Evolutionary conservation across 148 eudicot species (phyloP).

Genomic region (Silene latifolia): DNA sequence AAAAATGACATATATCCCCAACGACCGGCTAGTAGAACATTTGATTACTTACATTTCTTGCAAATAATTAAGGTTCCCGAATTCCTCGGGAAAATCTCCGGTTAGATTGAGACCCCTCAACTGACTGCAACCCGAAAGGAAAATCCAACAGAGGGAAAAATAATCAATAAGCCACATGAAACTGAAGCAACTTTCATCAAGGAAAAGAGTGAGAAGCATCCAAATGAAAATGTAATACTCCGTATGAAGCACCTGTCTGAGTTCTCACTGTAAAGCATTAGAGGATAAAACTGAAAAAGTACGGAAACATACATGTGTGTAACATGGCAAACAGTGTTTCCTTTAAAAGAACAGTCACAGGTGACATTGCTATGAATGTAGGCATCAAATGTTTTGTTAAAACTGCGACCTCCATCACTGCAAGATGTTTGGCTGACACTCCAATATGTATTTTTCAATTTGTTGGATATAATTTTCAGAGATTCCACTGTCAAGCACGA

Average conservation of each 20-base stretch:
- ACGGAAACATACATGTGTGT: constrained; percentile 50
- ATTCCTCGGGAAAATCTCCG: constrained; percentile 64
- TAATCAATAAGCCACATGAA: not conserved
- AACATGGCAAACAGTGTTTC: constrained; percentile 58
- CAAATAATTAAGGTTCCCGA: constrained; percentile 43
- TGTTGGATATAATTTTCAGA: constrained; percentile 43
- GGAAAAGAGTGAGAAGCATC: not conserved
- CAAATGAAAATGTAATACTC: not conserved
- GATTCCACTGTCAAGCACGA: constrained; percentile 40
- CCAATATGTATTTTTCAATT: constrained; percentile 45
- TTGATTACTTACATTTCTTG: constrained; percentile 51
- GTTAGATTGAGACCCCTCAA: constrained; percentile 67
- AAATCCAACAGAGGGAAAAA: not conserved
- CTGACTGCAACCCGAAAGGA: constrained; percentile 35
- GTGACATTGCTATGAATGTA: constrained; percentile 40
- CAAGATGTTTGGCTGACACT: constrained; percentile 44
- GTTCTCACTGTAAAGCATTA: not conserved
- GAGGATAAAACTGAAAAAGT: not conserved
- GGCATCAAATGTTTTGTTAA: constrained; percentile 7
- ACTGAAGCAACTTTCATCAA: too few species aligned
- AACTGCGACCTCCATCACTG: constrained; percentile 22
- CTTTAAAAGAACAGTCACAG: constrained; percentile 57
- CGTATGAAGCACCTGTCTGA: not conserved
- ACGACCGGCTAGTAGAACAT: not conserved
- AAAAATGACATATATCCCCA: not conserved